Evolutionary conservation across 371 early-diverging fungal genomes (phyloP).

Genomic region (Scutellospora calospora): DNA sequence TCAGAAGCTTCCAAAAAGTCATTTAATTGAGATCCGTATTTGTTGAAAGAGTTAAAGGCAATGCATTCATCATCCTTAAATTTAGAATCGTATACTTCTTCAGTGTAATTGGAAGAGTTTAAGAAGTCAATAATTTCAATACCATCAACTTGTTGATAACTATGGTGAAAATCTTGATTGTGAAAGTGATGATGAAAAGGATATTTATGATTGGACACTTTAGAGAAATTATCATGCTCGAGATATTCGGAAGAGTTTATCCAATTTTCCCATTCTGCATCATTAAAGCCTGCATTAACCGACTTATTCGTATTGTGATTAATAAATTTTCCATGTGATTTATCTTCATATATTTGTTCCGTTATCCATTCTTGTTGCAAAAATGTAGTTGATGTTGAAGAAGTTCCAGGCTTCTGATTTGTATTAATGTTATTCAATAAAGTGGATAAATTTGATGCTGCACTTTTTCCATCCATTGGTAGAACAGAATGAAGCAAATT

Average conservation of each 20-base stretch:
- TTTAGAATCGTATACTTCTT: conserved; percentile 13
- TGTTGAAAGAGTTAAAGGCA: neutral
- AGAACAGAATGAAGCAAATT: neutral
- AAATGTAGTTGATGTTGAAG: neutral
- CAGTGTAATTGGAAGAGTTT: conserved; percentile 17
- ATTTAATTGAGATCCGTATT: neutral
- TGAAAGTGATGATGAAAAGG: conserved; percentile 19
- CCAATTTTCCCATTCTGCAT: conserved; percentile 1
- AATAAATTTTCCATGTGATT: no score
- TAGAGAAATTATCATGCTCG: neutral
- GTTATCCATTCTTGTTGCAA: neutral
- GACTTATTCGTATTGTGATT: no score
- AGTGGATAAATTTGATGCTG: neutral
- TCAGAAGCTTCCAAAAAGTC: conserved; percentile 17
- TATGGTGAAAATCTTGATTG: neutral
- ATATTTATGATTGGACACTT: neutral
- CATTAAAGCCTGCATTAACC: neutral
- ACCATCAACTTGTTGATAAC: neutral
- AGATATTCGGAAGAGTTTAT: neutral
- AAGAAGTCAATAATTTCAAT: conserved; percentile 12
- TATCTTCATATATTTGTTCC: neutral
- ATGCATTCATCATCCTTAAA: neutral
- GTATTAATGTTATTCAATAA: neutral
- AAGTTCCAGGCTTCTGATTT: neutral
- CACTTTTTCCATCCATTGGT: neutral